These are phyloP conservation scores for Mycena rebaudengoi DNA, from an alignment of 768 basidiomycete species.

Conservation along the genomic window DNA sequence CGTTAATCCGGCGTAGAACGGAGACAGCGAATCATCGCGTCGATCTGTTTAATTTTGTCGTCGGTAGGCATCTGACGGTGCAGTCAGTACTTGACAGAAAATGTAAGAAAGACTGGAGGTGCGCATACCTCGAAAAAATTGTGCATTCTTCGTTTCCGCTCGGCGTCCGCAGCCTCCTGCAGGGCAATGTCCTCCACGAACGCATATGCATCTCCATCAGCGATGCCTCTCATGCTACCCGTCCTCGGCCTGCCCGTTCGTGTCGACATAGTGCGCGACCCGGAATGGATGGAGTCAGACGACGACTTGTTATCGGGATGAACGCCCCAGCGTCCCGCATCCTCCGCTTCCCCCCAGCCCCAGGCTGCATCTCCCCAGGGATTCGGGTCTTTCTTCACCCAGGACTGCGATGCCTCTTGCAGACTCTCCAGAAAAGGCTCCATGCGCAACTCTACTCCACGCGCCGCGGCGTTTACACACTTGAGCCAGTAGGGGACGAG, in stretches of 20 bases:
- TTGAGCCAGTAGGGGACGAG: slow-evolving; percentile 61
- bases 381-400: neutral
- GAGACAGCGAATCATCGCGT: slow-evolving; percentile 55
- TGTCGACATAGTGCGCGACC: slow-evolving; percentile 5
- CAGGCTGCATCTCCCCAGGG: slow-evolving; percentile 11
- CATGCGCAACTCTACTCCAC: slow-evolving; percentile 20
- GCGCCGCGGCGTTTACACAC: slow-evolving; percentile 5
- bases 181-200: slow-evolving; percentile 21
- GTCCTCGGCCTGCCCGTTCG: too few species aligned
- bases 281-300: neutral
- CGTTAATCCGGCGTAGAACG: slow-evolving; percentile 22
- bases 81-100: neutral
- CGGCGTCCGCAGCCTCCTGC: slow-evolving; percentile 33
- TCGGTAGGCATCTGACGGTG: slow-evolving; percentile 59
- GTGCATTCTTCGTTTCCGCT: slow-evolving; percentile 56
- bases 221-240: too few species aligned
- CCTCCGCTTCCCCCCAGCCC: slow-evolving; percentile 7
- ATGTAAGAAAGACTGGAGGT: neutral
- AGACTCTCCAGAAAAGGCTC: slow-evolving; percentile 22
- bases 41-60: slow-evolving; percentile 60
- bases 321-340: slow-evolving; percentile 10
- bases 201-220: slow-evolving; percentile 14
- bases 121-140: slow-evolving; percentile 56
- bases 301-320: neutral
- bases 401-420: slow-evolving; percentile 6